Evolutionary conservation across 2,329 filamentous ascomycete genomes (phyloP), one percentile per base, ranked within the genome.

Genomic region (Clathrospora elynae): DNA sequence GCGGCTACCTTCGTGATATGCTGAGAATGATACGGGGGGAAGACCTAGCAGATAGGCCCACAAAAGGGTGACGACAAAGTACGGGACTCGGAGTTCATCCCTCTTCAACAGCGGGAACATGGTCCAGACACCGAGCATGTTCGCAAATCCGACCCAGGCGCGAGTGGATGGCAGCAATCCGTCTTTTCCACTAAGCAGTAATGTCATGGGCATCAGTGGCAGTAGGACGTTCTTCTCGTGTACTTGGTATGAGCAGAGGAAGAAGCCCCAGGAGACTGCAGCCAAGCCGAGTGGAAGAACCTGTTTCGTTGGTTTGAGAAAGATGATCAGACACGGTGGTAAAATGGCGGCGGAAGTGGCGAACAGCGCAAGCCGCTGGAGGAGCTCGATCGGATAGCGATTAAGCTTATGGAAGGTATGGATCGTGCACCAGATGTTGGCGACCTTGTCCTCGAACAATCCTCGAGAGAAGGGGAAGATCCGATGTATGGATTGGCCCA

Each of bases 371-470:
- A 83, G 81, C 38, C 82, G 82, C 66, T 95, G 90, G 19, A 99
- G 81, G 5, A 90, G 68, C 6, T 80, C 78, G 2, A 83, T 71
- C 1, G 88, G 83, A 55, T 90, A 93, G 12, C 81, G 75, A 50
- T 87, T 82, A 24, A 99, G 81, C 73, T 99, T 99, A 73, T 96
- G 78, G 41, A 95, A 78, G 1, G 93, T 86, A 66, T 97, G 95
- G 42, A 92, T 78, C 4, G 90, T 86, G 67, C 93, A 99, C 93
- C 93, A 99, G 62, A 96, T 87, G 67, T 99, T 99, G 62, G 93
- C 93, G 13, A 99, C 95, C 72, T 99, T 99, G 75, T 97, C 93
- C 73, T 99, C 95, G 62, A 97, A 99, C 5, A 99, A 75, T 3
- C 93, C 93, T n/a, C 93, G 84, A 1, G 91, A 84, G 65, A 99